Conservation (phyloP, 768 basidiomycete species). For the Podaxis sp. region DNA sequence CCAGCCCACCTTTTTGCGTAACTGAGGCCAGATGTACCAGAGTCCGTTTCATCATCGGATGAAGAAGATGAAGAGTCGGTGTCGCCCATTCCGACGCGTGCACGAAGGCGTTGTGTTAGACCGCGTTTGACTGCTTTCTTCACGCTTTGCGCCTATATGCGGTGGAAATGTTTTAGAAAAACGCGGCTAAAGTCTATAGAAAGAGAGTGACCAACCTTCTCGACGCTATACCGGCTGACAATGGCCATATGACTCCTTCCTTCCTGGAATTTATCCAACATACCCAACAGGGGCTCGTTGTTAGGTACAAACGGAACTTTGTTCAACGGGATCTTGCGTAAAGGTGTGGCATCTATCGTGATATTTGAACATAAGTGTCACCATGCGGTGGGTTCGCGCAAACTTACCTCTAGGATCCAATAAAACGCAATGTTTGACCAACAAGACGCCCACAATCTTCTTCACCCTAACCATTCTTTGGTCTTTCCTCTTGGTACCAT, state of each 20-base stretch:
- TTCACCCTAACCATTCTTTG: constrained; percentile 52
- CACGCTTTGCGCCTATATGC: constrained; percentile 59
- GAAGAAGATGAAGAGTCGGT: constrained; percentile 41
- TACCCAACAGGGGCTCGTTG: constrained; percentile 79
- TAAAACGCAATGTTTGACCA: constrained; percentile 87
- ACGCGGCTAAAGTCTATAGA: background rate
- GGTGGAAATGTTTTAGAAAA: background rate
- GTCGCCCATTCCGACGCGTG: constrained; percentile 71
- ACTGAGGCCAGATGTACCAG: constrained; percentile 7
- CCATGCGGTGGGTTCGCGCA: background rate
- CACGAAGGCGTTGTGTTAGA: constrained; percentile 71
- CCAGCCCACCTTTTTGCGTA: constrained; percentile 3
- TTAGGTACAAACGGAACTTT: constrained; percentile 84
- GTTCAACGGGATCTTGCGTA: constrained; percentile 81
- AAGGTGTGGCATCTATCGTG: constrained; percentile 66
- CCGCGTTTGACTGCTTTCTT: constrained; percentile 82
- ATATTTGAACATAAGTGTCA: too few relatives aligned
- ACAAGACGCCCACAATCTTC: constrained; percentile 80
- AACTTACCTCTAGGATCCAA: constrained; percentile 74
- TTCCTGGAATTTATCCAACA: constrained; percentile 87
- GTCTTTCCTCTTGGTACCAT: background rate
- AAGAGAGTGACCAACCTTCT: constrained; percentile 35
- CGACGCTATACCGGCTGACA: constrained; percentile 70
- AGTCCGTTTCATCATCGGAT: constrained; percentile 25
- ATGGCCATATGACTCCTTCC: constrained; percentile 92